phyloP scores from a whole-genome alignment of 2,329 filamentous ascomycete species.

The Aspergillus candidus region DNA sequence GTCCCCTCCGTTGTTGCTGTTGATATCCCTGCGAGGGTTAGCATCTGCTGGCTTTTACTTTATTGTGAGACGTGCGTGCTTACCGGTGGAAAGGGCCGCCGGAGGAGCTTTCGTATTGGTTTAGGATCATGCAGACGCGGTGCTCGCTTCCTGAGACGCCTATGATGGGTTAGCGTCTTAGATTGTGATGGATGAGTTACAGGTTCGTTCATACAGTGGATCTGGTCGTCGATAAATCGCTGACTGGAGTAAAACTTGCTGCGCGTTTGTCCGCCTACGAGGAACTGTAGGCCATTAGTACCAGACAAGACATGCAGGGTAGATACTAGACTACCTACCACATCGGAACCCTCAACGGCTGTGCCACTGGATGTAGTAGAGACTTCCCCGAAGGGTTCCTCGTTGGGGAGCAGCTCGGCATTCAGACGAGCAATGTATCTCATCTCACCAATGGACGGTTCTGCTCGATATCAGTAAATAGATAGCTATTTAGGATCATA shows the following conservation, averaged over 20 bases:
- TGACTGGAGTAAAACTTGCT: slow-evolving; percentile 66
- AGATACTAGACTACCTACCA: slow-evolving; percentile 27
- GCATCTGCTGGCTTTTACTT: not conserved
- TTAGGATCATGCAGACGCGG: slow-evolving; percentile 56
- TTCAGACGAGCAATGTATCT: slow-evolving; percentile 60
- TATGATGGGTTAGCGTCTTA: slow-evolving; percentile 8
- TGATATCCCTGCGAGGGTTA: slow-evolving; percentile 47
- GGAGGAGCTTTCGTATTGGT: slow-evolving; percentile 55
- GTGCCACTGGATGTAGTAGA: slow-evolving; percentile 51
- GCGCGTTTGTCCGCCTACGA: slow-evolving; percentile 57
- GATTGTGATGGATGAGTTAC: not conserved
- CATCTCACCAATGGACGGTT: slow-evolving; percentile 54
- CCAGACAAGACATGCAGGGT: too few species aligned
- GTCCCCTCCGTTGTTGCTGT: slow-evolving; percentile 56
- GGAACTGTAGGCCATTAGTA: slow-evolving; percentile 30
- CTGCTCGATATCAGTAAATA: slow-evolving; percentile 14
- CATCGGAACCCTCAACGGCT: slow-evolving; percentile 54
- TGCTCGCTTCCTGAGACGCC: slow-evolving; percentile 35
- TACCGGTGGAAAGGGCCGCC: slow-evolving; percentile 60
- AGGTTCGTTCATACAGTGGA: slow-evolving; percentile 45
- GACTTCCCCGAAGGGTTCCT: slow-evolving; percentile 50
- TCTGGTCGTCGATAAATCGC: slow-evolving; percentile 63
- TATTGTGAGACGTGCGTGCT: slow-evolving; percentile 4
- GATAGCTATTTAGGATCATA: slow-evolving; percentile 2
- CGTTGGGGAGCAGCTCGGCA: slow-evolving; percentile 44